phyloP scores from a whole-genome alignment of 202 grass and related monocot species.

The Digitaria exilis region DNA sequence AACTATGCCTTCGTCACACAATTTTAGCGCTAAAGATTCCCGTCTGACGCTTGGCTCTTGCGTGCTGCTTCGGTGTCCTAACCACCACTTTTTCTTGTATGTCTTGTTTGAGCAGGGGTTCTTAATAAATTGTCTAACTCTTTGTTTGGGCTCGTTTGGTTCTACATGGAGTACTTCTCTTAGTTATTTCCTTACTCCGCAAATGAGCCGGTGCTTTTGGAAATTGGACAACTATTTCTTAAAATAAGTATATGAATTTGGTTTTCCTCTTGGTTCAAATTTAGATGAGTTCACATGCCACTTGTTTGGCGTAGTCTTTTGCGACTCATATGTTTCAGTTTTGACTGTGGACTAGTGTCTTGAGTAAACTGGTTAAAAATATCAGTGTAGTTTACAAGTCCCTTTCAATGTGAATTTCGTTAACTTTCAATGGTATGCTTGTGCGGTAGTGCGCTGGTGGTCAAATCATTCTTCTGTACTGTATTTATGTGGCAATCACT shows the following conservation, averaged over 20 bases:
- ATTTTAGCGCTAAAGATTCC: constrained; percentile 33
- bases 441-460: constrained; percentile 39
- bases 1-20: constrained; percentile 17
- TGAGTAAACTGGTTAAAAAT: constrained; percentile 36
- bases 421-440: constrained; percentile 26
- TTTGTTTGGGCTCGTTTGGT: constrained; percentile 35
- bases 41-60: not conserved
- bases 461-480: constrained; percentile 35
- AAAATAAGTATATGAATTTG: not conserved
- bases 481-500: constrained; percentile 28
- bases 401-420: constrained; percentile 43
- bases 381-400: constrained; percentile 42
- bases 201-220: not conserved
- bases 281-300: not conserved
- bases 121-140: constrained; percentile 6
- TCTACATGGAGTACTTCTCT: constrained; percentile 4
- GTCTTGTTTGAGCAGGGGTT: constrained; percentile 11
- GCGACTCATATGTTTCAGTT: constrained; percentile 8
- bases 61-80: constrained; percentile 47
- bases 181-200: not conserved
- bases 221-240: not conserved
- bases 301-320: constrained; percentile 6
- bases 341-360: constrained; percentile 48
- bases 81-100: constrained; percentile 23
- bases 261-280: constrained; percentile 15